These are phyloP conservation scores for Leucaena leucocephala DNA, from an alignment of 306 rosid species.

Conservation along the genomic window DNA sequence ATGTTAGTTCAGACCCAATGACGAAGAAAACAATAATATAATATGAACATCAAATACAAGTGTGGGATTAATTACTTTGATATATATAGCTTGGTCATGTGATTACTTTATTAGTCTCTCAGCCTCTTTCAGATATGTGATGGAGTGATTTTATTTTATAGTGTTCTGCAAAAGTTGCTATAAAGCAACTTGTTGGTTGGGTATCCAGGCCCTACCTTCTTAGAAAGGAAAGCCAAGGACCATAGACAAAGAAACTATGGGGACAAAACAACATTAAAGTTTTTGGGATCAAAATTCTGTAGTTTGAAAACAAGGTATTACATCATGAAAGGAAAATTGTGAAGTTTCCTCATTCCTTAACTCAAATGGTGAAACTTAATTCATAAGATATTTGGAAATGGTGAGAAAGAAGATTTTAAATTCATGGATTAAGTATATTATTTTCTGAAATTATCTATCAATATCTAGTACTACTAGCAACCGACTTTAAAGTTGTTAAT, in stretches of 20 bases:
- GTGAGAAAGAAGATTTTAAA: background rate
- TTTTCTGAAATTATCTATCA: too few relatives aligned
- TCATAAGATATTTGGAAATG: background rate
- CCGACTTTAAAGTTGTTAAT: background rate
- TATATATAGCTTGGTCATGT: slow-evolving; percentile 39
- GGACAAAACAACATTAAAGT: background rate
- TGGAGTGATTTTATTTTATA: slow-evolving; percentile 5
- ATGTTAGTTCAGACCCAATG: background rate
- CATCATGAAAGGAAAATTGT: background rate
- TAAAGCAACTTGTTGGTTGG: slow-evolving; percentile 18
- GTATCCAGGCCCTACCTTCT: slow-evolving; percentile 39
- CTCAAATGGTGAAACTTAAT: background rate
- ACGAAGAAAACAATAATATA: slow-evolving; percentile 14
- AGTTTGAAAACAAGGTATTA: background rate
- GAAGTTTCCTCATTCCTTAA: background rate
- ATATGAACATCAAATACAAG: slow-evolving; percentile 16
- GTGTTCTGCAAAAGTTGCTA: slow-evolving; percentile 34
- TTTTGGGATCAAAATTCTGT: background rate
- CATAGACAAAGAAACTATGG: background rate
- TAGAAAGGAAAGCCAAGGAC: slow-evolving; percentile 10
- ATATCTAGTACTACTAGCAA: too few relatives aligned
- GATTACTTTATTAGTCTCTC: slow-evolving; percentile 44
- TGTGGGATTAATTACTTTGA: slow-evolving; percentile 25
- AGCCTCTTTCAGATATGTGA: slow-evolving; percentile 10
- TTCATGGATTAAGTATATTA: background rate